phyloP scores from a whole-genome alignment of 768 basidiomycete species.

The Boletus pseudo-olivaceus region DNA sequence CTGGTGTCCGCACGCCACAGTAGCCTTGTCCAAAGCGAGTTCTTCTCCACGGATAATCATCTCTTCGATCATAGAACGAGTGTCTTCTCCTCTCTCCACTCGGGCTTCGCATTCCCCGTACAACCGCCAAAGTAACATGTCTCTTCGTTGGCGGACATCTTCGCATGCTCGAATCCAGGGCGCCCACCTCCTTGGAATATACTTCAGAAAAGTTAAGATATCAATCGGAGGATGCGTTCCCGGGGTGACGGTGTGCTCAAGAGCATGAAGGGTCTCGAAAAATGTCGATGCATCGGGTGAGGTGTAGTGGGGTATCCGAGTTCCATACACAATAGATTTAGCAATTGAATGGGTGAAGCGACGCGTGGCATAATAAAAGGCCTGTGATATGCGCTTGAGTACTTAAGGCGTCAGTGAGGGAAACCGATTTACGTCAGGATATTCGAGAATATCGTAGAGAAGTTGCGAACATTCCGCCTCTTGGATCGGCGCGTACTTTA shows the following conservation, averaged over 20 bases:
- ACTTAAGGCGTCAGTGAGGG: neutral
- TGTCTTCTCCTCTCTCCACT: neutral
- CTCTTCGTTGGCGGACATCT: slow-evolving; percentile 4
- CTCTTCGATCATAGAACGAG: slow-evolving; percentile 2
- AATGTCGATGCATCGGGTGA: slow-evolving; percentile 1
- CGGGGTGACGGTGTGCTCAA: slow-evolving; percentile 1
- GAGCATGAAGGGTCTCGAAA: slow-evolving; percentile 1
- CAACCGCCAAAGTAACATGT: slow-evolving; percentile 2
- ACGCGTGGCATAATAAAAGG: slow-evolving; percentile 1
- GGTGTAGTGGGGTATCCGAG: slow-evolving; percentile 1
- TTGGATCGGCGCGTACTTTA: neutral
- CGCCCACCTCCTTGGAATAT: slow-evolving; percentile 4
- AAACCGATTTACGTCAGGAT: neutral
- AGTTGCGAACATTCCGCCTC: slow-evolving; percentile 4
- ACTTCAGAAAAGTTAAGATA: slow-evolving; percentile 2
- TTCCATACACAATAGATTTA: slow-evolving; percentile 1
- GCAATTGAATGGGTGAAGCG: slow-evolving; percentile 6
- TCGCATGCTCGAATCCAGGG: slow-evolving; percentile 3
- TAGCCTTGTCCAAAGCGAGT: slow-evolving; percentile 1
- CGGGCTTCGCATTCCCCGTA: slow-evolving; percentile 1
- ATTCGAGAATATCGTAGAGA: slow-evolving; percentile 1
- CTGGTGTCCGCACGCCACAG: neutral
- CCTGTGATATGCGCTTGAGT: neutral
- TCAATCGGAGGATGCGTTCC: slow-evolving; percentile 7
- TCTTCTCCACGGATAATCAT: neutral